Evolutionary conservation across 2,329 filamentous ascomycete species (phyloP).

Genomic region (Verticillium zaregamsianum): DNA sequence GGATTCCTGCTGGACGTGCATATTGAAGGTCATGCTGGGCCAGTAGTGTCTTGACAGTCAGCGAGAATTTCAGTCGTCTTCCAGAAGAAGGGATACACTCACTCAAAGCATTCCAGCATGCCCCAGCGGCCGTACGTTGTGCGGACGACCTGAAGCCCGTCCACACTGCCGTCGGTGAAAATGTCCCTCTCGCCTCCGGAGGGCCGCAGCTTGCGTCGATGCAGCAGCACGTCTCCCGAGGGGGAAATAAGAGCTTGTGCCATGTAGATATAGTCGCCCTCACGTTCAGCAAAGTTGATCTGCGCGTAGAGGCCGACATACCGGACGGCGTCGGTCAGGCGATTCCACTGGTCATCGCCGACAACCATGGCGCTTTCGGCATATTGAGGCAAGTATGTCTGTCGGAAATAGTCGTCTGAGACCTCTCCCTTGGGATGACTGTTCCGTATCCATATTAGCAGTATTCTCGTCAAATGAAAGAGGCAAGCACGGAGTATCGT

Average conservation of each 20-base stretch:
- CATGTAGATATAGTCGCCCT: slow-evolving; percentile 36
- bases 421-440: no score
- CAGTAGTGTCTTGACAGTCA: not conserved
- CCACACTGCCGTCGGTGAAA: slow-evolving; percentile 39
- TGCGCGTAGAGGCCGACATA: not conserved
- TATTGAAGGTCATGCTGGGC: slow-evolving; percentile 7
- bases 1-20: slow-evolving; percentile 4
- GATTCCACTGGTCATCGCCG: slow-evolving; percentile 1
- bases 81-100: not conserved
- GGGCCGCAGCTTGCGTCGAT: slow-evolving; percentile 46
- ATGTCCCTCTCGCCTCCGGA: slow-evolving; percentile 48
- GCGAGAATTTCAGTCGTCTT: not conserved
- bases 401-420: no score
- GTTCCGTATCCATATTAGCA: no score
- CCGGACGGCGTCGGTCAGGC: not conserved
- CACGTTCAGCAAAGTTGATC: slow-evolving; percentile 31
- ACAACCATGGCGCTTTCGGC: slow-evolving; percentile 2
- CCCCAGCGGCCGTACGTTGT: slow-evolving; percentile 37
- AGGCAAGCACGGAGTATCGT: no score
- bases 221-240: slow-evolving; percentile 31
- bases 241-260: slow-evolving; percentile 38
- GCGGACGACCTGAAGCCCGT: slow-evolving; percentile 34
- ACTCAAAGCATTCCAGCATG: slow-evolving; percentile 43
- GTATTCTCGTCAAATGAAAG: no score
- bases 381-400: not conserved